Evolutionary conservation across 73 alveolate genomes (phyloP).

Genomic region (Effrenium voratum): DNA sequence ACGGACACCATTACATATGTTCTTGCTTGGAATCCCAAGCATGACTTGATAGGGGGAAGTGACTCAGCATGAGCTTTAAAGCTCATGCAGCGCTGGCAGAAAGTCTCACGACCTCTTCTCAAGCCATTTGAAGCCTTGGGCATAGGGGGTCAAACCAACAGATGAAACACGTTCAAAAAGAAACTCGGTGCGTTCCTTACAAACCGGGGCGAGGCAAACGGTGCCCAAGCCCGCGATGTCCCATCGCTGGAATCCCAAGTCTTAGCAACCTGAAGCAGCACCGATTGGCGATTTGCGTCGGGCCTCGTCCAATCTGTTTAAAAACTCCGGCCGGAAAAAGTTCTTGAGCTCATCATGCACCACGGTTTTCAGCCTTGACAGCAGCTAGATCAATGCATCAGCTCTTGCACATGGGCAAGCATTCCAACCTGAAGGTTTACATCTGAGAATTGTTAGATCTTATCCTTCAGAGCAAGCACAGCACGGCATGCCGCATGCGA

Average conservation of each 20-base stretch:
- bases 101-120: neutral
- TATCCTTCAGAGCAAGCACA: neutral
- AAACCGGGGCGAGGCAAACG: neutral
- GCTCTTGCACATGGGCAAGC: neutral
- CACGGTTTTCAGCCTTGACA: conserved; percentile 76
- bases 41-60: too few species aligned
- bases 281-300: too few species aligned
- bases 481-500: too few species aligned
- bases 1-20: neutral
- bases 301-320: conserved; percentile 94
- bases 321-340: conserved; percentile 94
- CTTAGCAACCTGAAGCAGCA: too few species aligned
- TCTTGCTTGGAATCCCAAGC: neutral
- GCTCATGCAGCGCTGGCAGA: neutral
- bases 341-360: conserved; percentile 94
- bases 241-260: neutral
- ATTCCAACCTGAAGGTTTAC: neutral
- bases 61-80: neutral
- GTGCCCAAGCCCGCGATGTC: neutral
- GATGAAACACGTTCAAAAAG: neutral
- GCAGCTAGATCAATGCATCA: neutral
- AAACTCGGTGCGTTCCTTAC: neutral
- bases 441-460: neutral
- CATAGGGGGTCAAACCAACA: neutral
- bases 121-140: neutral